Percentiles rank a stretch among this genome's conserved stretches.
These are phyloP conservation scores for Sphenostylis stenocarpa DNA, from an alignment of 306 rosid species.

Conservation along the genomic window DNA sequence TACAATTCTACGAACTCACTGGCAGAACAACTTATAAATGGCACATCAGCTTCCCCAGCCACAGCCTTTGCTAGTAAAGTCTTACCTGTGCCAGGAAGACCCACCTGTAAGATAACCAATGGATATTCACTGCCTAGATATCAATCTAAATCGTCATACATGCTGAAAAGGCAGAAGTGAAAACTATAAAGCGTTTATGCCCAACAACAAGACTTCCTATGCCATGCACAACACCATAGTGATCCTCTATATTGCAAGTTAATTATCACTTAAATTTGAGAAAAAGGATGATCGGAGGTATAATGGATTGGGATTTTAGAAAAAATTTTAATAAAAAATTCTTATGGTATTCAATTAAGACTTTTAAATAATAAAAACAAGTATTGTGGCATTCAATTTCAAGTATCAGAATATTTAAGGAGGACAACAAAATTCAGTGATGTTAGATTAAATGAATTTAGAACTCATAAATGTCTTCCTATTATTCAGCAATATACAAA, in stretches of 20 bases:
- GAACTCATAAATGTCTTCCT: no score
- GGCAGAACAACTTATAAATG: conserved; percentile 96
- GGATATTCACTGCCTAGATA: conserved; percentile 19
- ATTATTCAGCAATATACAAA: no score
- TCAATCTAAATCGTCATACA: conserved; percentile 20
- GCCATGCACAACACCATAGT: conserved; percentile 33
- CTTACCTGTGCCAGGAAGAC: conserved; percentile 99
- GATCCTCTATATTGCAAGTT: neutral
- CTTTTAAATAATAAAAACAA: no score
- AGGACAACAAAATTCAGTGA: no score
- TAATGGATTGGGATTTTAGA: no score
- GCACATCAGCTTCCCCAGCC: conserved; percentile 98
- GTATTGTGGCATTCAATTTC: no score
- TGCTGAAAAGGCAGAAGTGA: neutral
- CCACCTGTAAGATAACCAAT: conserved; percentile 69
- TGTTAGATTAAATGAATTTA: no score
- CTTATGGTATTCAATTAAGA: no score
- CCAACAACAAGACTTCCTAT: neutral
- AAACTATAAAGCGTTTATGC: conserved; percentile 17
- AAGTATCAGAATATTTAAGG: no score
- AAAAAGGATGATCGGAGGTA: neutral
- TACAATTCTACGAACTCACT: conserved; percentile 97
- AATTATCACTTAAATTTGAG: conserved; percentile 10
- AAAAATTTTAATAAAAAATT: no score
- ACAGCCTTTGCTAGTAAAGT: conserved; percentile 99